phyloP scores from a whole-genome alignment of 1,284 basidiomycete genomes.

The Fistulina hepatica region DNA sequence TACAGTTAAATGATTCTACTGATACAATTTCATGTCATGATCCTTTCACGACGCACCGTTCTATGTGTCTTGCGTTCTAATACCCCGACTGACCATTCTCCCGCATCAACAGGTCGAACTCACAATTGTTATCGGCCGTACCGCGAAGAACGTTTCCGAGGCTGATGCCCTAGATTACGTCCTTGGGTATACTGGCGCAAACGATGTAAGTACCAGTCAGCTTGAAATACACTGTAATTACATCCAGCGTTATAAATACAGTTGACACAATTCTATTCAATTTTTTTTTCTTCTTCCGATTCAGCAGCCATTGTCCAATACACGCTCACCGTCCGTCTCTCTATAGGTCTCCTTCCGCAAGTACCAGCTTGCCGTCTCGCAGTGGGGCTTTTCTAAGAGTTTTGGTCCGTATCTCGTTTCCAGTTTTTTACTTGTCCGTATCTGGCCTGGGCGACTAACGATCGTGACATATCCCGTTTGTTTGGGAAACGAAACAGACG shows the following conservation, averaged over 20 bases:
- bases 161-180: constrained; percentile 73
- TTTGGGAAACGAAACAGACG: constrained; percentile 45
- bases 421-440: too few relatives aligned
- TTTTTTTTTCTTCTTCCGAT: neutral
- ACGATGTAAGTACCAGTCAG: too few relatives aligned
- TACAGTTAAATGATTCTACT: too few relatives aligned
- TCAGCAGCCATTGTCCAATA: neutral
- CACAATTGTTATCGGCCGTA: constrained; percentile 74
- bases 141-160: constrained; percentile 68
- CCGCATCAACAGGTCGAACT: too few relatives aligned
- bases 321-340: neutral
- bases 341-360: constrained; percentile 66
- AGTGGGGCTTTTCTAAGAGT: constrained; percentile 81
- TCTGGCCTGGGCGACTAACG: neutral
- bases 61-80: too few relatives aligned
- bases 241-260: neutral
- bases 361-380: constrained; percentile 63
- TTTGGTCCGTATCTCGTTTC: constrained; percentile 46
- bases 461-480: constrained; percentile 2
- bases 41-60: too few relatives aligned
- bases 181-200: constrained; percentile 68
- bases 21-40: too few relatives aligned
- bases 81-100: too few relatives aligned
- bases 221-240: neutral
- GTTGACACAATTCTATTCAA: neutral